Evolutionary conservation across 306 rosid genomes (phyloP).

Genomic region (Trifolium dubium): DNA sequence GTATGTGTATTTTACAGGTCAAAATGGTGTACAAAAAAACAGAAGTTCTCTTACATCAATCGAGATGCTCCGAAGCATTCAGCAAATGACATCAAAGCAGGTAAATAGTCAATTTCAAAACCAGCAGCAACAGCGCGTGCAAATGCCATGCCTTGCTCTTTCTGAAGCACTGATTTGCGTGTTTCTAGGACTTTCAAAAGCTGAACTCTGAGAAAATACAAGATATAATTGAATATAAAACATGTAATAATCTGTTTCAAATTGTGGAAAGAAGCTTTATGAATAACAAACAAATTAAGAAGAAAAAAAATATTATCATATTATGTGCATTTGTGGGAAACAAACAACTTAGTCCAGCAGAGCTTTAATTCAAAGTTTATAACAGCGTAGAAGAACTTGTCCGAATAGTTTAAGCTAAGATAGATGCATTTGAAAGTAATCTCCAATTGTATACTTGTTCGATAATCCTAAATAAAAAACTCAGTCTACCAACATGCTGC

Average conservation of each 20-base stretch:
- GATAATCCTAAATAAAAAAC: conserved; percentile 9
- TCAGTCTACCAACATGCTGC: conserved; percentile 10
- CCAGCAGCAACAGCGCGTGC: conserved; percentile 99
- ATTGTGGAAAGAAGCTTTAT: conserved; percentile 31
- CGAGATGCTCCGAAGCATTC: conserved; percentile 97
- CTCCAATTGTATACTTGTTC: conserved; percentile 10
- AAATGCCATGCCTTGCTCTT: conserved; percentile 99
- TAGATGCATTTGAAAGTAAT: conserved; percentile 10
- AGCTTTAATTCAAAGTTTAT: not conserved
- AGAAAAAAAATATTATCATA: conserved; percentile 1
- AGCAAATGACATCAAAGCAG: conserved; percentile 78
- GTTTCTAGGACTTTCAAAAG: conserved; percentile 95
- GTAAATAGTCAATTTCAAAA: conserved; percentile 74
- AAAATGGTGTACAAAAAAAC: conserved; percentile 39
- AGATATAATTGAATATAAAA: conserved; percentile 30
- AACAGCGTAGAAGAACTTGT: conserved; percentile 6
- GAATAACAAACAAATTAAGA: conserved; percentile 16
- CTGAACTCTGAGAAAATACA: conserved; percentile 66
- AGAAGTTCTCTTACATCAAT: conserved; percentile 60
- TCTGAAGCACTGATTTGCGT: conserved; percentile 84
- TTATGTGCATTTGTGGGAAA: not conserved
- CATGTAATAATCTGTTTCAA: conserved; percentile 25
- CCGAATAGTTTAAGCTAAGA: conserved; percentile 23
- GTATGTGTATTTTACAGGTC: not conserved
- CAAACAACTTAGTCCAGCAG: conserved; percentile 10